Evolutionary conservation across 2,329 filamentous ascomycete species (phyloP).

Genomic region (Zarea fungicola): DNA sequence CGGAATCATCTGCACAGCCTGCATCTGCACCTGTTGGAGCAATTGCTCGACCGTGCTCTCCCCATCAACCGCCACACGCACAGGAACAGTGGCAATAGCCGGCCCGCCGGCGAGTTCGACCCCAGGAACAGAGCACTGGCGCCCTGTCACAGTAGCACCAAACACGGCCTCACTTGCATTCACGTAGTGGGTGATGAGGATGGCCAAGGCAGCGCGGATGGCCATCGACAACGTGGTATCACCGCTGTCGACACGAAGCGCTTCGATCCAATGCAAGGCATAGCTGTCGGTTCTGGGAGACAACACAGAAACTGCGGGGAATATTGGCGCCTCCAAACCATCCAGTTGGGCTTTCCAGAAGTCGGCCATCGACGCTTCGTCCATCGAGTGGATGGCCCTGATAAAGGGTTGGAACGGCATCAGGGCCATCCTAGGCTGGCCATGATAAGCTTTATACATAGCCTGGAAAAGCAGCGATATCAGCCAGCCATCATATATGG

Average conservation of each 20-base stretch:
- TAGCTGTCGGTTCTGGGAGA: background rate
- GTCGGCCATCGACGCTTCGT: background rate
- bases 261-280: background rate
- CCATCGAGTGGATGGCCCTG: background rate
- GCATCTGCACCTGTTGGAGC: background rate
- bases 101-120: constrained; percentile 14
- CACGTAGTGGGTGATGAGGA: constrained; percentile 11
- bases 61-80: background rate
- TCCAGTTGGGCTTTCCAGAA: constrained; percentile 6
- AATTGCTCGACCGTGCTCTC: no score
- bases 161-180: constrained; percentile 14
- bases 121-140: constrained; percentile 12
- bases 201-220: constrained; percentile 11
- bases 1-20: background rate
- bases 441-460: background rate
- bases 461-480: constrained; percentile 1
- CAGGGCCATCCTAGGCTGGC: background rate
- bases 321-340: constrained; percentile 1
- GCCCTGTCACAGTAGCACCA: constrained; percentile 12
- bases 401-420: constrained; percentile 7
- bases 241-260: background rate
- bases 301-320: background rate
- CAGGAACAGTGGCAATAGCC: constrained; percentile 15
- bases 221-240: constrained; percentile 11
- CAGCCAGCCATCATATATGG: constrained; percentile 29